Percentiles rank a stretch among this genome's conserved stretches.
Evolutionary conservation across 2,329 filamentous ascomycete genomes (phyloP).

Genomic region (Hypoxylon sp.): DNA sequence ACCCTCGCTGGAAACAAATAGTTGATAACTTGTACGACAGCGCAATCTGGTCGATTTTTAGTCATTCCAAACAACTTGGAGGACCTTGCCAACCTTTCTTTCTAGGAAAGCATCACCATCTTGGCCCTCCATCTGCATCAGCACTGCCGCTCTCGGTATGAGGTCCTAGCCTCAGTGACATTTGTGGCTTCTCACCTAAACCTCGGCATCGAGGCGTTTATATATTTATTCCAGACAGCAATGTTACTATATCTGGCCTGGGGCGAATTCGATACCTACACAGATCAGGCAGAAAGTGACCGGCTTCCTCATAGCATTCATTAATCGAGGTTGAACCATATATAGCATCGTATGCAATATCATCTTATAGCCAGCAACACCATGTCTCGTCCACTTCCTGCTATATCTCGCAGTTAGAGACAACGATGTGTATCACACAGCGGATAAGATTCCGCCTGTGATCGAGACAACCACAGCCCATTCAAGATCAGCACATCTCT

Average conservation of each 20-base stretch:
- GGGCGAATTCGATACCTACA: slow-evolving; percentile 6
- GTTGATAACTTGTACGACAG: slow-evolving; percentile 4
- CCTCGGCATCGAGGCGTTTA: slow-evolving; percentile 6
- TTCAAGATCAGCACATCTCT: background rate
- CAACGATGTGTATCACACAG: background rate
- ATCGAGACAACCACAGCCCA: background rate
- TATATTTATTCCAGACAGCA: too few species aligned
- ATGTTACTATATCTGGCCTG: background rate
- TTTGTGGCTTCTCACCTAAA: slow-evolving; percentile 1
- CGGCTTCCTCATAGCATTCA: background rate
- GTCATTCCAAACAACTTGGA: background rate
- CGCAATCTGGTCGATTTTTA: background rate
- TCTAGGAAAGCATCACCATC: background rate
- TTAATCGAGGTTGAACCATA: slow-evolving; percentile 1
- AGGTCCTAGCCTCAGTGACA: slow-evolving; percentile 6
- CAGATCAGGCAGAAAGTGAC: slow-evolving; percentile 1
- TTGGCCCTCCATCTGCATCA: background rate
- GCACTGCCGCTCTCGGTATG: slow-evolving; percentile 32
- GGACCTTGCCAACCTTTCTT: background rate
- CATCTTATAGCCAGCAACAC: slow-evolving; percentile 6
- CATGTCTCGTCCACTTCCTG: background rate
- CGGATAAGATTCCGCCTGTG: background rate
- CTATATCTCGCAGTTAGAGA: background rate
- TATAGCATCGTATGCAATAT: slow-evolving; percentile 7
- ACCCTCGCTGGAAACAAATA: background rate